phyloP scores from a whole-genome alignment of 2,329 filamentous ascomycete species.

The Elsinoe arachidis region DNA sequence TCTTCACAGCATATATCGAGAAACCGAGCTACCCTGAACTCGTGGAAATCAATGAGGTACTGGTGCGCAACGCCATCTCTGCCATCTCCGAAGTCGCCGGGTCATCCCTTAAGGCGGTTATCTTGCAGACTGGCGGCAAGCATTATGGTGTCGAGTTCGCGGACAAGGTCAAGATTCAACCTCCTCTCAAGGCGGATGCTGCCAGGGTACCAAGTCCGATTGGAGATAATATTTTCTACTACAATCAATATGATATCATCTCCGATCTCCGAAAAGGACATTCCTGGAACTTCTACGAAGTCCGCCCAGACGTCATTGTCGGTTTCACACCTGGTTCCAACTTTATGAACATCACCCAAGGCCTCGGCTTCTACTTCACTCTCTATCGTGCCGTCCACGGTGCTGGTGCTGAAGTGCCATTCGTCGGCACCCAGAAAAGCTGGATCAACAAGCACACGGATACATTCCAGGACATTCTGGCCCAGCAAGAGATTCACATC shows the following conservation, averaged over 20 bases:
- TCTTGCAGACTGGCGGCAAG: constrained; percentile 31
- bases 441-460: constrained; percentile 29
- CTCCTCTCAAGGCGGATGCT: constrained; percentile 27
- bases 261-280: constrained; percentile 24
- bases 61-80: constrained; percentile 18
- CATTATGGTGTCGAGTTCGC: constrained; percentile 37
- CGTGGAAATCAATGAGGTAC: constrained; percentile 15
- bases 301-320: constrained; percentile 32
- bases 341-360: constrained; percentile 29
- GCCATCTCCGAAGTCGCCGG: constrained; percentile 22
- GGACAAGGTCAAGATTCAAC: constrained; percentile 30
- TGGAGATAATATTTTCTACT: constrained; percentile 29
- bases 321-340: constrained; percentile 34
- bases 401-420: constrained; percentile 28
- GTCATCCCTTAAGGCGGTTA: constrained; percentile 31
- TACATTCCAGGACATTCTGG: constrained; percentile 29
- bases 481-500: constrained; percentile 19
- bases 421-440: constrained; percentile 28
- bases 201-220: constrained; percentile 26
- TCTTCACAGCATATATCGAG: constrained; percentile 26
- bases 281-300: constrained; percentile 31
- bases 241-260: constrained; percentile 31
- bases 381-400: constrained; percentile 30
- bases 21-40: constrained; percentile 17
- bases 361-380: constrained; percentile 29